Evolutionary conservation across 352 stramenopile genomes (phyloP).

Genomic region (Pythium phragmitis): DNA sequence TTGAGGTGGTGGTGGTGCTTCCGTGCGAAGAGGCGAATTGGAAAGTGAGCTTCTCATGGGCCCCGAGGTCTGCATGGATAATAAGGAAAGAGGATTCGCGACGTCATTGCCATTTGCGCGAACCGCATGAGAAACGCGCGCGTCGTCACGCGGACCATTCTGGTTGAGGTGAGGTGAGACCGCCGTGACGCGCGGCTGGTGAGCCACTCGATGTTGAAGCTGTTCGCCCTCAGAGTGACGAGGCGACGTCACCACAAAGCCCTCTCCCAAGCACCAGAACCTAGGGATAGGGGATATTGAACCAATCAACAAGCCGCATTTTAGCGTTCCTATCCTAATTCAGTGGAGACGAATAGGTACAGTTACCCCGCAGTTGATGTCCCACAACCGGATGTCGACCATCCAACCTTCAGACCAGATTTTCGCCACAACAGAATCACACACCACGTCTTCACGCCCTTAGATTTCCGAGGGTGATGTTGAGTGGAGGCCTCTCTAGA

Average conservation of each 20-base stretch:
- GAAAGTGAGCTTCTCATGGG: slow-evolving; percentile 24
- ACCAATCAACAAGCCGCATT: slow-evolving; percentile 10
- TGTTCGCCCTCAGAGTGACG: slow-evolving; percentile 24
- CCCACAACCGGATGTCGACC: background rate
- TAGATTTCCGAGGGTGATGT: background rate
- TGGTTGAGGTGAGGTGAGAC: background rate
- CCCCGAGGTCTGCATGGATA: too few species aligned
- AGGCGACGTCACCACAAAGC: slow-evolving; percentile 7
- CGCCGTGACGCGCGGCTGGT: slow-evolving; percentile 10
- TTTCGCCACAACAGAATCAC: background rate
- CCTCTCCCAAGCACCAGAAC: slow-evolving; percentile 6
- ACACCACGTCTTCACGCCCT: background rate
- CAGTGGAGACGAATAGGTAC: slow-evolving; percentile 6
- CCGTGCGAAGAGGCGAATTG: slow-evolving; percentile 23
- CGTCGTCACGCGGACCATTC: slow-evolving; percentile 4
- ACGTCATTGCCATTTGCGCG: slow-evolving; percentile 17
- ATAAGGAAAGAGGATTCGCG: background rate
- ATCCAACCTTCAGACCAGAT: background rate
- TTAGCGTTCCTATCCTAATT: background rate
- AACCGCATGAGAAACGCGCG: slow-evolving; percentile 29
- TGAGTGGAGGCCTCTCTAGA: too few species aligned
- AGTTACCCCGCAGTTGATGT: background rate
- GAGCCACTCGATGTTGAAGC: slow-evolving; percentile 20
- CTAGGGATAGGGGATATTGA: slow-evolving; percentile 1
- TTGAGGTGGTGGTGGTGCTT: slow-evolving; percentile 10